These are phyloP conservation scores for Xylaria nigripes DNA, from an alignment of 495 filamentous ascomycete species.

Conservation along the genomic window DNA sequence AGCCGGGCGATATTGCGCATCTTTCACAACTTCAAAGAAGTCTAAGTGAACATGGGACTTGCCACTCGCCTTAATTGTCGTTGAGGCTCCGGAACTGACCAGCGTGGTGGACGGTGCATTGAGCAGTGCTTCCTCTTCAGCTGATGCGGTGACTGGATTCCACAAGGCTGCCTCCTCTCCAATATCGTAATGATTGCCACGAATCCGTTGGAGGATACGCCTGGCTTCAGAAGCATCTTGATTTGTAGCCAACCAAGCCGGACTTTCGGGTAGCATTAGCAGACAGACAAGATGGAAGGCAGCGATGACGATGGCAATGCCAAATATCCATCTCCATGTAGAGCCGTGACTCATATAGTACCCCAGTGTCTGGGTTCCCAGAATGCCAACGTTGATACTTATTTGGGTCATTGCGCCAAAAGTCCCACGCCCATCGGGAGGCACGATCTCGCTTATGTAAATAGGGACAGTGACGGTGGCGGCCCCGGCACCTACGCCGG, in stretches of 20 bases:
- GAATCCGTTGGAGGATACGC: constrained; percentile 60
- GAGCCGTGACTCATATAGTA: constrained; percentile 73
- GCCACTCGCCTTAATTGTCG: constrained; percentile 35
- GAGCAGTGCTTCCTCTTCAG: constrained; percentile 45
- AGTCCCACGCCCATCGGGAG: constrained; percentile 66
- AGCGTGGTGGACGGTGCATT: constrained; percentile 17
- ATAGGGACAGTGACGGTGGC: constrained; percentile 91
- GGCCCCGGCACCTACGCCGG: constrained; percentile 77
- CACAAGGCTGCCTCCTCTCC: constrained; percentile 64
- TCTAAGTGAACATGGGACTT: constrained; percentile 45
- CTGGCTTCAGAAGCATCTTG: constrained; percentile 53
- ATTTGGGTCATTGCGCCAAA: constrained; percentile 91
- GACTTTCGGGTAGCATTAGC: constrained; percentile 70
- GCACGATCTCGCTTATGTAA: constrained; percentile 86
- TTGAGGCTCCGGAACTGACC: constrained; percentile 24
- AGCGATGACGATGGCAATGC: constrained; percentile 61
- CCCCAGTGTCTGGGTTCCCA: constrained; percentile 73
- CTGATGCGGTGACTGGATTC: constrained; percentile 35
- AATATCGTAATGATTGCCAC: constrained; percentile 60
- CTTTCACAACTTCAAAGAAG: constrained; percentile 55
- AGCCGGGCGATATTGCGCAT: constrained; percentile 62
- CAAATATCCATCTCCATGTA: constrained; percentile 78
- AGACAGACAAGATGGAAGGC: constrained; percentile 57
- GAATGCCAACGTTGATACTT: constrained; percentile 88
- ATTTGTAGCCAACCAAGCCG: constrained; percentile 70